Evolutionary conservation across 2,329 filamentous ascomycete species (phyloP), one percentile per base, ranked within the genome.

Genomic region (Tricladium varicosporioides): DNA sequence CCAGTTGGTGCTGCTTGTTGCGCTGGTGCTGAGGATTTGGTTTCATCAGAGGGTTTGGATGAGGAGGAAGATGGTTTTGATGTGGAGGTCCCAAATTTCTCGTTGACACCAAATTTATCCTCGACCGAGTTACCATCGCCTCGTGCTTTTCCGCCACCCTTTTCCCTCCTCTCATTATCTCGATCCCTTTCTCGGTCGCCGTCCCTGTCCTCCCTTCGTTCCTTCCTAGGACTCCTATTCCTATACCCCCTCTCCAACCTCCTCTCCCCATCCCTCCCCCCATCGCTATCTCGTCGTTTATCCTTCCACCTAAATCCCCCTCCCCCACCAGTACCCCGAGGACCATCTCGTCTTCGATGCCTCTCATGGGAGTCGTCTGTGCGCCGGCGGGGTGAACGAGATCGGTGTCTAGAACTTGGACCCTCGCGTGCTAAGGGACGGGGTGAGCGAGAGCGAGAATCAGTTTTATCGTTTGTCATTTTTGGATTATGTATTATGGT

Each of bases 281-380:
- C 70, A 59, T 78, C 74, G 51, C 78, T 75, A 51, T 76, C 74
- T 31, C 74, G 72, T 42, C 79, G 75, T 65, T 77, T 80, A 53
- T 83, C 80, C 64, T 86, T 86, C 76, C 80, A 85, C 63, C 78
- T 78, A 63, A 86, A 83, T 9, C 82, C 81, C 4, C 80, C 78
- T 56, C 73, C 75, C 62, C 69, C 60, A 58, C 65, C 63, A 42
- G 59, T 27, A 27, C 22, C 22, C 22, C 22, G 22, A 27, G 22
- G 22, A 27, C 22, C 22, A 27, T 27, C 22, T 27, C 22, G 22
- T 27, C 22, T 59, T 15, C 62, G 64, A 15, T 66, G 58, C 48
- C 56, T 55, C 22, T 27, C 22, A 27, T 27, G 22, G 22, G 22
- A 27, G 36, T 63, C 57, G 54, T 79, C 75, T 48, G 76, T 74